These are phyloP conservation scores for Paralagenidium karlingii DNA, from an alignment of 352 stramenopile species.

Conservation along the genomic window DNA sequence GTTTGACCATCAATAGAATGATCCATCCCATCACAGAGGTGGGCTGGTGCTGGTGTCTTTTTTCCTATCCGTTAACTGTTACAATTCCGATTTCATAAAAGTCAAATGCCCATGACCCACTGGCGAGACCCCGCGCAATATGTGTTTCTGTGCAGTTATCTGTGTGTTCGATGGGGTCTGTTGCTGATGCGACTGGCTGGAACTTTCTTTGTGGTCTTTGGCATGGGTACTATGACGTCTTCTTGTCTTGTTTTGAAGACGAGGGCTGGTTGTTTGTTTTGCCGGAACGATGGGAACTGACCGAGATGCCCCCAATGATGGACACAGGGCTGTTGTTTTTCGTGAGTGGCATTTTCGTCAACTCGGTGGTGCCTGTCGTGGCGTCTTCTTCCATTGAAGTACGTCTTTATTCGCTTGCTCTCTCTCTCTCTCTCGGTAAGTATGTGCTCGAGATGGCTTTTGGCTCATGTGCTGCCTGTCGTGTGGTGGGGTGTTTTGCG, in stretches of 20 bases:
- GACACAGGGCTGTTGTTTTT: constrained; percentile 23
- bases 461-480: neutral
- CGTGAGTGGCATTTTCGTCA: constrained; percentile 25
- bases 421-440: neutral
- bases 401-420: no score
- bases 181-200: constrained; percentile 31
- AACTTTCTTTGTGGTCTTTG: constrained; percentile 22
- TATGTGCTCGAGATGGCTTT: constrained; percentile 1
- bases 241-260: no score
- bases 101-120: no score
- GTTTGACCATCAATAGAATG: no score
- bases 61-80: no score
- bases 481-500: neutral
- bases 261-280: neutral
- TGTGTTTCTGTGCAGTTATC: constrained; percentile 16
- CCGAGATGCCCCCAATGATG: neutral
- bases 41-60: no score
- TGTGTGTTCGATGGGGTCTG: constrained; percentile 18
- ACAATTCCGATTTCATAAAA: no score
- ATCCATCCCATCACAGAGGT: no score
- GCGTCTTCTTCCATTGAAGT: constrained; percentile 21
- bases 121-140: constrained; percentile 42
- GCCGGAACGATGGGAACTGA: neutral
- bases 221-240: constrained; percentile 35
- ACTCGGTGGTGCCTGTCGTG: constrained; percentile 40